Conservation (phyloP, 345 rosid genomes). For the Populus simonii region DNA sequence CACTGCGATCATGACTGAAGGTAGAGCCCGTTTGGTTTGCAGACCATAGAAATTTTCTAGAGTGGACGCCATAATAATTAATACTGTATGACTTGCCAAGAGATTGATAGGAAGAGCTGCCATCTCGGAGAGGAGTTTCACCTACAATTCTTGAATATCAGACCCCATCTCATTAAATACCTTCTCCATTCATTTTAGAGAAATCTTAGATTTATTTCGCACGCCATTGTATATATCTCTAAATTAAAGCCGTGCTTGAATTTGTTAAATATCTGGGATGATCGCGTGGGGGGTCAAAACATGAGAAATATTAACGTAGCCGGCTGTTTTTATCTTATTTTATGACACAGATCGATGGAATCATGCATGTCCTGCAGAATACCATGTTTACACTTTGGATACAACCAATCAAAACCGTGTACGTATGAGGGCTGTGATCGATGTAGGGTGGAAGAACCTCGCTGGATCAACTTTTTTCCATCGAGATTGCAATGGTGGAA, state of each 20-base stretch:
- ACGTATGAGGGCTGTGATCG: constrained; percentile 5
- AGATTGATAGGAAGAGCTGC: background rate
- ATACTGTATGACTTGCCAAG: constrained; percentile 4
- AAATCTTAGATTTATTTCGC: no score
- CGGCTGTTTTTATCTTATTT: no score
- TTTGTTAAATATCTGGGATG: no score
- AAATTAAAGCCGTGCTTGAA: no score
- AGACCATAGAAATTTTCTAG: constrained; percentile 4
- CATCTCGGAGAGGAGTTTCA: no score
- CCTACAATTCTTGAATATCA: background rate
- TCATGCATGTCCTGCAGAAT: no score
- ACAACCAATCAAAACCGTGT: background rate
- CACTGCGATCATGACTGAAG: background rate
- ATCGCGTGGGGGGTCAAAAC: no score
- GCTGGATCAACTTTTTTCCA: constrained; percentile 3
- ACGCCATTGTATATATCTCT: no score
- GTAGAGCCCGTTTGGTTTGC: background rate
- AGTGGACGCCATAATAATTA: background rate
- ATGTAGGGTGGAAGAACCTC: no score
- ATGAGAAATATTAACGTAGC: no score
- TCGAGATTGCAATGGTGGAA: constrained; percentile 15
- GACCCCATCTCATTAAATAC: constrained; percentile 21
- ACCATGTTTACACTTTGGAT: background rate
- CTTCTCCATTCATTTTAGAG: background rate
- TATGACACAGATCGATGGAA: no score